These are phyloP conservation scores for Tetrapyrgos nigripes DNA, from an alignment of 1,284 basidiomycete species.

Conservation along the genomic window DNA sequence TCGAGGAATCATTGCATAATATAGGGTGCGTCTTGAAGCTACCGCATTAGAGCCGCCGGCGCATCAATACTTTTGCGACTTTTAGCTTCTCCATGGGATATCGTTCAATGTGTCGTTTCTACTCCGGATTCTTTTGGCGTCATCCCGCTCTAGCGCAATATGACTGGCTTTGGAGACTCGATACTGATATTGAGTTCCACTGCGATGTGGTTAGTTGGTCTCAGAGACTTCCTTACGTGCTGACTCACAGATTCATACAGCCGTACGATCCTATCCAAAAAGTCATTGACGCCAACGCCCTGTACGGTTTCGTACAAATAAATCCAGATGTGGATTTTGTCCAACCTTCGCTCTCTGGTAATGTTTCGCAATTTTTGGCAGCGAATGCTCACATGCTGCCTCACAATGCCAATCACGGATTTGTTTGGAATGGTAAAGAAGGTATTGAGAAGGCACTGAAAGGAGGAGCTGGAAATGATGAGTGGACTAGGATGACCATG, in stretches of 20 bases:
- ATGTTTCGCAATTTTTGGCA: slow-evolving; percentile 32
- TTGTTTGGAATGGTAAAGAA: slow-evolving; percentile 27
- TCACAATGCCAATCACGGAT: slow-evolving; percentile 28
- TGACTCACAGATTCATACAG: slow-evolving; percentile 11
- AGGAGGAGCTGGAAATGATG: slow-evolving; percentile 28
- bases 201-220: slow-evolving; percentile 31
- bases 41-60: background rate
- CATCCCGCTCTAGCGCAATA: slow-evolving; percentile 31
- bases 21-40: slow-evolving; percentile 25
- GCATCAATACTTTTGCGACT: background rate
- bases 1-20: slow-evolving; percentile 26
- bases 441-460: slow-evolving; percentile 28
- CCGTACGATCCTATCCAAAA: slow-evolving; percentile 34
- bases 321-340: slow-evolving; percentile 30
- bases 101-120: slow-evolving; percentile 36
- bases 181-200: slow-evolving; percentile 37
- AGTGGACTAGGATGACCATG: slow-evolving; percentile 32
- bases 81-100: slow-evolving; percentile 32
- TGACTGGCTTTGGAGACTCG: slow-evolving; percentile 37
- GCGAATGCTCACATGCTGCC: slow-evolving; percentile 21
- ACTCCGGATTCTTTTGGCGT: slow-evolving; percentile 36
- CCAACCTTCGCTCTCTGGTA: slow-evolving; percentile 31
- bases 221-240: background rate
- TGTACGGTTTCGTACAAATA: slow-evolving; percentile 35
- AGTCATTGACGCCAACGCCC: slow-evolving; percentile 26